These are phyloP conservation scores for Eucalyptus decipiens DNA, from an alignment of 345 rosid species.

Conservation along the genomic window DNA sequence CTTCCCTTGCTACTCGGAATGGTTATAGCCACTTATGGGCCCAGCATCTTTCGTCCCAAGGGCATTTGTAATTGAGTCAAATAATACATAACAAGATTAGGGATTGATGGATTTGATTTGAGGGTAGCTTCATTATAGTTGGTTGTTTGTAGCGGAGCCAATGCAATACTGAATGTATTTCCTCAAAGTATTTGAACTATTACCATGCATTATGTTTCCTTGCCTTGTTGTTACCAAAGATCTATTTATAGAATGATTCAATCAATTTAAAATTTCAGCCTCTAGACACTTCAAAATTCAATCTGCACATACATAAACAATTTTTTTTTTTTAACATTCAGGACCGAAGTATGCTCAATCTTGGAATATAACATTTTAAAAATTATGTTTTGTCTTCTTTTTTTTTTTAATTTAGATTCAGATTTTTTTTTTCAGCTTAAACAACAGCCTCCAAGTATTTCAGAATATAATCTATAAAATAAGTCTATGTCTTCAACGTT, in stretches of 20 bases:
- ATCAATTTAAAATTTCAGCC: not conserved
- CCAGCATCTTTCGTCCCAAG: not conserved
- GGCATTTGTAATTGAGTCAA: not conserved
- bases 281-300: not conserved
- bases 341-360: rapidly evolving
- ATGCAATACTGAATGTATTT: no score
- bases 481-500: no score
- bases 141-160: no score
- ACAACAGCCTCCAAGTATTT: rapidly evolving
- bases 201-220: no score
- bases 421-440: no score
- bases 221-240: no score
- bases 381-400: not conserved
- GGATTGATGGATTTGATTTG: not conserved
- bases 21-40: not conserved
- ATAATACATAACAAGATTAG: no score
- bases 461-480: rapidly evolving
- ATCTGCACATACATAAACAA: not conserved
- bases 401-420: no score
- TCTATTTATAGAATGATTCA: not conserved
- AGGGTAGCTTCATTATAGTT: not conserved
- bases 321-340: not conserved
- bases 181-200: no score
- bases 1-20: not conserved
- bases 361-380: not conserved